Evolutionary conservation across 75 land plant genomes (phyloP), one percentile per base, ranked within the genome.

Genomic region (Pinus tabuliformis): DNA sequence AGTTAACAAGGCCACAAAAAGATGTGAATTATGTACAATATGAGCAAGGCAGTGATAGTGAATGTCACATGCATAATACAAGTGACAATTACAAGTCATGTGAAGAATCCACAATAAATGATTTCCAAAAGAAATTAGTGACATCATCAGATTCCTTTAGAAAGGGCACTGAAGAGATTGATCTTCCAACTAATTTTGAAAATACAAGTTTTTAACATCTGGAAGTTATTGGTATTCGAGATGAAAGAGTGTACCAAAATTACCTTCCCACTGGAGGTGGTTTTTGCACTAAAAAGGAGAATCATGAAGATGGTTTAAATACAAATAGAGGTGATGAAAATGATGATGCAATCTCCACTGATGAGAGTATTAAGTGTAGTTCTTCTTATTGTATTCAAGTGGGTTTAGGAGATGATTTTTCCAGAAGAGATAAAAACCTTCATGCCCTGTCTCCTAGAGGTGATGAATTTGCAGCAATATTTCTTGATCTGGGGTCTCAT

Each of bases 361-460:
- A 15, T 22, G 33, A 26, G 52, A 15, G 57, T 49, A 15, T 16
- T 72, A 9, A 56, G 49, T 21, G 13, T 13, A 24, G 28, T 72
- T 15, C 22, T 22, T 20, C 28, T n/a, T 56, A 71, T 71, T 9
- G 24, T 21, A n/a, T 24, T 72, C 56, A 36, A 45, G 5, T 54
- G 12, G 30, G 30, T 49, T 49, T 12, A 21, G 54, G 14, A 4
- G 45, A 45, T 11, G 0, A 70, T 70, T 45, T 70, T 6, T 28
- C 42, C 5, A 62, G 33, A 22, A 26, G 21, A 24, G 22, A 54
- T 72, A 13, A 28, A 52, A 56, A 22, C 24, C 56, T 52, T 72
- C 57, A 45, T 13, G 78, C 78, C 66, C 83, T 77, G 5, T 12
- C 73, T 57, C 71, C 60, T 66, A 89, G 89, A 64, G 90, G 90